These are phyloP conservation scores for Primulina tabacum DNA, from an alignment of 257 asterid species.

Conservation along the genomic window DNA sequence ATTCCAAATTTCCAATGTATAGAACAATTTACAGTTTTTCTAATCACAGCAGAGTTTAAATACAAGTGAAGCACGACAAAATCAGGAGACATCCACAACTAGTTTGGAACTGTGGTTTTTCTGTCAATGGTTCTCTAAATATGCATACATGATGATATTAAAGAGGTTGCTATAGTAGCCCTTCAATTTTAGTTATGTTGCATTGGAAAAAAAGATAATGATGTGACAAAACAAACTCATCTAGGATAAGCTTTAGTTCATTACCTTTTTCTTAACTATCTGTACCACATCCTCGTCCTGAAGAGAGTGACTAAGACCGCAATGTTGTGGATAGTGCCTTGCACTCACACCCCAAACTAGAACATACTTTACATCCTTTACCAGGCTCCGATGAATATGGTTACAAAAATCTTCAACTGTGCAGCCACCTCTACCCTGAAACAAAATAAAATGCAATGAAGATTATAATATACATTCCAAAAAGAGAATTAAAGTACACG, in stretches of 20 bases:
- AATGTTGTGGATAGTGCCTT: conserved; percentile 94
- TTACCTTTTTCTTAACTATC: conserved; percentile 95
- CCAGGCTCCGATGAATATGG: conserved; percentile 92
- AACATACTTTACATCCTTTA: conserved; percentile 93
- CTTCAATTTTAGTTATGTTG: conserved; percentile 3
- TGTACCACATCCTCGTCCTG: conserved; percentile 97
- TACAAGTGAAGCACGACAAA: not conserved
- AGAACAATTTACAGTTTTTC: conserved; percentile 6
- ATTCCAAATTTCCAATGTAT: not conserved
- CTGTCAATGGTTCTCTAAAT: not conserved
- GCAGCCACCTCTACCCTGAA: conserved; percentile 99
- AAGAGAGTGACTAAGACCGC: conserved; percentile 85
- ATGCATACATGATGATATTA: not conserved
- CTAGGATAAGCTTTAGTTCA: conserved; percentile 14
- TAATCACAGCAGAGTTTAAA: not conserved
- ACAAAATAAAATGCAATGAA: conserved; percentile 8
- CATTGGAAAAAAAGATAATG: not conserved
- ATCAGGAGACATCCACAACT: not conserved
- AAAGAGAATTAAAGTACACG: not conserved
- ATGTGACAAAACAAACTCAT: not conserved
- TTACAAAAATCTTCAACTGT: conserved; percentile 89
- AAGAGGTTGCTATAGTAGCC: not conserved
- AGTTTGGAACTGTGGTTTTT: not conserved
- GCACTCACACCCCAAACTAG: conserved; percentile 97
- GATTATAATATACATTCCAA: not conserved